Conservation (phyloP, 768 basidiomycete genomes). For the Mycena vitilis region DNA sequence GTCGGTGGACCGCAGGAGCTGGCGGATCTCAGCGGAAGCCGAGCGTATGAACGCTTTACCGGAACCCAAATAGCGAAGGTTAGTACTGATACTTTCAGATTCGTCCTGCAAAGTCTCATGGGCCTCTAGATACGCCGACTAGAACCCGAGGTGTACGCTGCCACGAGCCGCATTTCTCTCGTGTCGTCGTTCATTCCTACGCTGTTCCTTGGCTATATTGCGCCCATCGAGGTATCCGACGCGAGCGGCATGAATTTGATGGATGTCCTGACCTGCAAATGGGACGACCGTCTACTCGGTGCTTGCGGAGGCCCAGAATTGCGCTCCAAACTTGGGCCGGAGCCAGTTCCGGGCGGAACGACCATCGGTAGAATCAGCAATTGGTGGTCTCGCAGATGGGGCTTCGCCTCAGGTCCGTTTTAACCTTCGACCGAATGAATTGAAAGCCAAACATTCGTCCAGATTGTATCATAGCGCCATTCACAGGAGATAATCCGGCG, state of each 20-base stretch:
- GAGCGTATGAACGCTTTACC: constrained; percentile 91
- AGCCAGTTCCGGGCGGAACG: constrained; percentile 80
- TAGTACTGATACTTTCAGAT: constrained; percentile 31
- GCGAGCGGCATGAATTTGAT: constrained; percentile 94
- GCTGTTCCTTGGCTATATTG: constrained; percentile 80
- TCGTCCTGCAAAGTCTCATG: constrained; percentile 3
- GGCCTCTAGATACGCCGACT: constrained; percentile 64
- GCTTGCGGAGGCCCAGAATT: constrained; percentile 77
- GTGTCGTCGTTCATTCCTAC: constrained; percentile 88
- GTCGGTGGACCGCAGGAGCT: constrained; percentile 79
- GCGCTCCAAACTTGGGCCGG: constrained; percentile 76
- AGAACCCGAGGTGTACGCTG: constrained; percentile 64
- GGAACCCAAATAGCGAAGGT: constrained; percentile 87
- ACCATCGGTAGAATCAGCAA: constrained; percentile 70
- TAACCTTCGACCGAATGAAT: not conserved
- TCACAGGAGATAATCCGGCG: constrained; percentile 92
- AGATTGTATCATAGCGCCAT: constrained; percentile 86
- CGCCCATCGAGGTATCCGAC: constrained; percentile 88
- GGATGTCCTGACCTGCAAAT: constrained; percentile 78
- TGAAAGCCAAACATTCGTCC: not conserved
- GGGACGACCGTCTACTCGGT: constrained; percentile 75
- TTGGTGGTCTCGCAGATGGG: constrained; percentile 84
- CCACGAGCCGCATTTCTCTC: constrained; percentile 77
- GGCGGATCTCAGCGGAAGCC: constrained; percentile 82
- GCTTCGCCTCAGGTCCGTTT: constrained; percentile 69